phyloP scores from a whole-genome alignment of 768 basidiomycete genomes.

The Pholiota conissans region DNA sequence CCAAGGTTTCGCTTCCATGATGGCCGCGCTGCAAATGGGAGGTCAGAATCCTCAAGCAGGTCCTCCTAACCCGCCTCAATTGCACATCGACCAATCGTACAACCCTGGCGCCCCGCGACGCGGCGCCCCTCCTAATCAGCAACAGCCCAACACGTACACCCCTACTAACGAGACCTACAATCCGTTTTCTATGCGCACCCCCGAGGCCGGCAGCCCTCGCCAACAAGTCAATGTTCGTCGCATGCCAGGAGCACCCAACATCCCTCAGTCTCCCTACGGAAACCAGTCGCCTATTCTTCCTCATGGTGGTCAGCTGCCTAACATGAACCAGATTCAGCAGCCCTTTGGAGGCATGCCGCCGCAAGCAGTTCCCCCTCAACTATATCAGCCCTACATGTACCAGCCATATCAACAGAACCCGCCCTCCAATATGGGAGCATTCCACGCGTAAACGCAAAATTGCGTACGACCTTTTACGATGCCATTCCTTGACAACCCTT shows the following conservation, averaged over 20 bases:
- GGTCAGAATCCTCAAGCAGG: slow-evolving; percentile 84
- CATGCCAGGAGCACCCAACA: slow-evolving; percentile 44
- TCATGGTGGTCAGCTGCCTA: slow-evolving; percentile 56
- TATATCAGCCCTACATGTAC: slow-evolving; percentile 84
- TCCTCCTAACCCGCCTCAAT: slow-evolving; percentile 52
- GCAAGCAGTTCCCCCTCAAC: slow-evolving; percentile 60
- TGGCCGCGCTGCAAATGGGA: slow-evolving; percentile 90
- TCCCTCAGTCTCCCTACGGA: slow-evolving; percentile 49
- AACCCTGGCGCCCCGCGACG: slow-evolving; percentile 39
- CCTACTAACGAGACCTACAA: slow-evolving; percentile 49
- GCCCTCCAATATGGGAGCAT: slow-evolving; percentile 72
- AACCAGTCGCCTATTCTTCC: slow-evolving; percentile 61
- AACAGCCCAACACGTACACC: slow-evolving; percentile 31
- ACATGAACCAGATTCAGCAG: slow-evolving; percentile 67
- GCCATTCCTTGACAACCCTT: slow-evolving; percentile 28
- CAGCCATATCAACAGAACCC: slow-evolving; percentile 80
- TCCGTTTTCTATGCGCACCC: slow-evolving; percentile 48
- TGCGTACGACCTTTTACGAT: slow-evolving; percentile 46
- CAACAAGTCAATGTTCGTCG: slow-evolving; percentile 50
- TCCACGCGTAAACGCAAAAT: slow-evolving; percentile 54
- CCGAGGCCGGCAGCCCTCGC: slow-evolving; percentile 47
- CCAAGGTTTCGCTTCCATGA: slow-evolving; percentile 88
- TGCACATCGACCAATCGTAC: slow-evolving; percentile 70
- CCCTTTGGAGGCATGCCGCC: slow-evolving; percentile 61
- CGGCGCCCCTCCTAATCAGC: slow-evolving; percentile 30